Evolutionary conservation across 1,284 basidiomycete genomes (phyloP).

Genomic region (Mycena sp.): DNA sequence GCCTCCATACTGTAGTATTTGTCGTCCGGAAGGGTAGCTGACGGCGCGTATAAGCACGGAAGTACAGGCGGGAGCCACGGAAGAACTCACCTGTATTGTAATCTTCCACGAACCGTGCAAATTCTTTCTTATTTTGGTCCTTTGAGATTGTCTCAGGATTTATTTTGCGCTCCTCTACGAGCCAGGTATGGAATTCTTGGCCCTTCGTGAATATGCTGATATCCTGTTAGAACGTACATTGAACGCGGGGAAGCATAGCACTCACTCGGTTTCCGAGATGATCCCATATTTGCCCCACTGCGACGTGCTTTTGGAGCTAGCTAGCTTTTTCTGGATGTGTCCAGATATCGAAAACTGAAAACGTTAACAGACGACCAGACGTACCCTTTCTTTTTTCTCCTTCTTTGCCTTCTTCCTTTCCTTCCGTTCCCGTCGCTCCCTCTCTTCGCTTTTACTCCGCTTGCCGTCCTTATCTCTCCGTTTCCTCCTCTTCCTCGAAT

Average conservation of each 20-base stretch:
- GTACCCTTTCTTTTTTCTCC: slow-evolving; percentile 56
- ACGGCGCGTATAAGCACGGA: slow-evolving; percentile 7
- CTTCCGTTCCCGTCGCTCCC: slow-evolving; percentile 67
- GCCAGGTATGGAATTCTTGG: slow-evolving; percentile 89
- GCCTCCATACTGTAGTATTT: slow-evolving; percentile 90
- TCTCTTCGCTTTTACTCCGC: slow-evolving; percentile 56
- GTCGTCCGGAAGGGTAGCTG: slow-evolving; percentile 89
- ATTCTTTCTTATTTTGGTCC: slow-evolving; percentile 86
- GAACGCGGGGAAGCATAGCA: slow-evolving; percentile 29
- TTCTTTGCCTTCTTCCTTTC: slow-evolving; percentile 77
- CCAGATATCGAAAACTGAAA: slow-evolving; percentile 10
- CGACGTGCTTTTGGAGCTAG: slow-evolving; percentile 56
- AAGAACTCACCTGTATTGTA: slow-evolving; percentile 80
- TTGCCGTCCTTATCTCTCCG: slow-evolving; percentile 50
- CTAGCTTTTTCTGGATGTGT: slow-evolving; percentile 57
- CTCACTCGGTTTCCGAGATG: slow-evolving; percentile 85
- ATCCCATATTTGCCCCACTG: slow-evolving; percentile 92
- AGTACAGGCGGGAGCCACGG: background rate
- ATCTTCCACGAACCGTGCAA: slow-evolving; percentile 82
- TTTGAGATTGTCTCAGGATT: slow-evolving; percentile 89
- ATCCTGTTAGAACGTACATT: slow-evolving; percentile 14
- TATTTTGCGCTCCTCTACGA: slow-evolving; percentile 87
- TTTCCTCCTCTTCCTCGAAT: slow-evolving; percentile 51
- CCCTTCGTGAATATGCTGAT: slow-evolving; percentile 80
- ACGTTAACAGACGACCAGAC: background rate